Evolutionary conservation across 805 yeast species (phyloP).

Genomic region (Lipomyces sp.): DNA sequence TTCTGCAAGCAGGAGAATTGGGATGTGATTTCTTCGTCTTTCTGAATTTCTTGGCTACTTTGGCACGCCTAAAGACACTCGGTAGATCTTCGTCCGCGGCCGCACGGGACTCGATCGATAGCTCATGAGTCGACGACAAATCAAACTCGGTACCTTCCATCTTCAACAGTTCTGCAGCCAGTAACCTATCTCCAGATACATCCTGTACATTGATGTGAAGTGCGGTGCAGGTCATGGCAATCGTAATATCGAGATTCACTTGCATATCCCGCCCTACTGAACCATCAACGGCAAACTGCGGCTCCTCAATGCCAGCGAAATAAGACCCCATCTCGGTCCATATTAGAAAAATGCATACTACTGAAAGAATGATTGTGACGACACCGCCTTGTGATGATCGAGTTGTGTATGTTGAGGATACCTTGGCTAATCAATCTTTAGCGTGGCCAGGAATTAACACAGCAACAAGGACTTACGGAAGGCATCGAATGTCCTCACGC

Average conservation of each 20-base stretch:
- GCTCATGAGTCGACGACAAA: constrained; percentile 28
- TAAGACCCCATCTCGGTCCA: constrained; percentile 87
- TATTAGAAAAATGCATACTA: constrained; percentile 66
- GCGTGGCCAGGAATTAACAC: not conserved
- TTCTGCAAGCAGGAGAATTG: constrained; percentile 72
- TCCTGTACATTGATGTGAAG: constrained; percentile 79
- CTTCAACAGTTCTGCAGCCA: constrained; percentile 77
- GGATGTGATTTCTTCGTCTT: constrained; percentile 26
- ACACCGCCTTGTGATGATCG: constrained; percentile 78
- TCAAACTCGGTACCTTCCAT: constrained; percentile 58
- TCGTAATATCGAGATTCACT: constrained; percentile 77
- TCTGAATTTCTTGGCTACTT: constrained; percentile 21
- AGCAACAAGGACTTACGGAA: constrained; percentile 34
- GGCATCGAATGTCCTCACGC: constrained; percentile 39
- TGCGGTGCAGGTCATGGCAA: constrained; percentile 81
- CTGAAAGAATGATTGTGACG: constrained; percentile 66
- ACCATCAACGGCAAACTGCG: constrained; percentile 75
- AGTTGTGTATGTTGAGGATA: constrained; percentile 69
- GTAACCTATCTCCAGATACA: constrained; percentile 70
- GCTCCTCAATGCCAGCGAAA: constrained; percentile 79
- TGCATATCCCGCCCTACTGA: constrained; percentile 60
- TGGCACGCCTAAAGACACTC: constrained; percentile 34
- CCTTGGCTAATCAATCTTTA: constrained; percentile 55
- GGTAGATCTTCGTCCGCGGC: constrained; percentile 26
- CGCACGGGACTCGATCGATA: constrained; percentile 28